Conservation (phyloP, 768 basidiomycete genomes). For the Macrocybe gigantea region DNA sequence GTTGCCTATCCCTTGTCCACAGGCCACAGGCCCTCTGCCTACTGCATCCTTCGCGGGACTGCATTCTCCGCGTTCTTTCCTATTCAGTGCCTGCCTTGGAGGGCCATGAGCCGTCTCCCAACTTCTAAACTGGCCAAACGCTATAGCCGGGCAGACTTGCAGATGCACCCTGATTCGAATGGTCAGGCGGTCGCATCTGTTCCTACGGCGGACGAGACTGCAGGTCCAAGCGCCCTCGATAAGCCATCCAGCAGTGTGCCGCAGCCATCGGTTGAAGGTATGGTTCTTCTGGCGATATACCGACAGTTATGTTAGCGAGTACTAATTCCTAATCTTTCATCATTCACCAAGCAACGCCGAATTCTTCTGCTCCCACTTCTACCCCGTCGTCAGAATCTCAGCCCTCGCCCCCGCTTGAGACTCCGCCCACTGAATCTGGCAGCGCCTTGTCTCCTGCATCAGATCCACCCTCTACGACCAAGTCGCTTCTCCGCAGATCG, state of each 20-base stretch:
- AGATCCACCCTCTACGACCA: not conserved
- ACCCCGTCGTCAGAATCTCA: not conserved
- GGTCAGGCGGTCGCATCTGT: not conserved
- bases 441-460: not conserved
- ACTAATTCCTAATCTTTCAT: not conserved
- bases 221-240: not conserved
- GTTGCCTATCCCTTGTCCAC: too few relatives aligned
- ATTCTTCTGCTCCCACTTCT: not conserved
- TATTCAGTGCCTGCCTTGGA: too few relatives aligned
- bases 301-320: not conserved
- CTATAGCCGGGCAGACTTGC: not conserved
- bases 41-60: too few relatives aligned
- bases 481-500: not conserved
- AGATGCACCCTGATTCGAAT: not conserved
- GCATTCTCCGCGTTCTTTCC: too few relatives aligned
- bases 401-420: not conserved
- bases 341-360: not conserved
- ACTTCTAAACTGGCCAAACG: not conserved
- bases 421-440: not conserved
- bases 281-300: not conserved
- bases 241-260: not conserved
- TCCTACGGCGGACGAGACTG: not conserved
- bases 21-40: too few relatives aligned
- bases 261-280: not conserved
- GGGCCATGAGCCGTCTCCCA: slow-evolving; percentile 32